Conservation (phyloP, 2,329 filamentous ascomycete genomes). For the Diplodia sapinea region DNA sequence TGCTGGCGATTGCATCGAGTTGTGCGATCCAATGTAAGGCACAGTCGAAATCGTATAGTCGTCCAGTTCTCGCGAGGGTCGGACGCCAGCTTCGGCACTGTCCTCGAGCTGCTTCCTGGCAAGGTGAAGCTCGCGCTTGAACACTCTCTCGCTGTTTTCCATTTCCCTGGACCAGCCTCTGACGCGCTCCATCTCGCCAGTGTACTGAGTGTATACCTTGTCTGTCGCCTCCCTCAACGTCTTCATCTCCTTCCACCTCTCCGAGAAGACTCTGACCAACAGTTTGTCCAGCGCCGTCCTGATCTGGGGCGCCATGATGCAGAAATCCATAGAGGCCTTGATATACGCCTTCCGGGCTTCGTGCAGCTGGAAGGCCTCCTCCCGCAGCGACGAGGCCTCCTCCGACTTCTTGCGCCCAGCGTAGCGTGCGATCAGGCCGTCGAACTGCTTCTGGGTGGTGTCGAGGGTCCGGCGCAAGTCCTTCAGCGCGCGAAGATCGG, state of each 20-base stretch:
- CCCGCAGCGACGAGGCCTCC: conserved; percentile 85
- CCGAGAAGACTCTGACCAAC: conserved; percentile 80
- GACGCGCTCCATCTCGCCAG: conserved; percentile 85
- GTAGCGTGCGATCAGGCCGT: conserved; percentile 80
- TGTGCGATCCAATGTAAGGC: conserved; percentile 75
- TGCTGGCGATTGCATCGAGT: conserved; percentile 55
- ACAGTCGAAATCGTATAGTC: conserved; percentile 91
- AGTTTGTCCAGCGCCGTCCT: conserved; percentile 84
- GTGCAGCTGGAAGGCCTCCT: conserved; percentile 95
- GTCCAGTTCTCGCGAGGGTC: conserved; percentile 89
- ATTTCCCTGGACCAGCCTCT: conserved; percentile 93
- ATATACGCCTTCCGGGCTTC: conserved; percentile 90
- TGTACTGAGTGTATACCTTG: conserved; percentile 68
- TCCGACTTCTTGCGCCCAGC: conserved; percentile 88
- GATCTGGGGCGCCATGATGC: conserved; percentile 83
- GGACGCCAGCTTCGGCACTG: conserved; percentile 69
- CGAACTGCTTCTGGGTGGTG: conserved; percentile 80
- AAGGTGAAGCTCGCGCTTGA: conserved; percentile 78
- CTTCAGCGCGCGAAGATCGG: conserved; percentile 84
- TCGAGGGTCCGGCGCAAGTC: conserved; percentile 80
- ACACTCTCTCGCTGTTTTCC: conserved; percentile 83
- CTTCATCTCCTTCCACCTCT: conserved; percentile 88
- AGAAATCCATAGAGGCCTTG: conserved; percentile 92
- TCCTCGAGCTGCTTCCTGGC: conserved; percentile 85
- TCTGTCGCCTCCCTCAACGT: conserved; percentile 69